Conservation (phyloP, 345 rosid species). For the Pistacia atlantica region DNA sequence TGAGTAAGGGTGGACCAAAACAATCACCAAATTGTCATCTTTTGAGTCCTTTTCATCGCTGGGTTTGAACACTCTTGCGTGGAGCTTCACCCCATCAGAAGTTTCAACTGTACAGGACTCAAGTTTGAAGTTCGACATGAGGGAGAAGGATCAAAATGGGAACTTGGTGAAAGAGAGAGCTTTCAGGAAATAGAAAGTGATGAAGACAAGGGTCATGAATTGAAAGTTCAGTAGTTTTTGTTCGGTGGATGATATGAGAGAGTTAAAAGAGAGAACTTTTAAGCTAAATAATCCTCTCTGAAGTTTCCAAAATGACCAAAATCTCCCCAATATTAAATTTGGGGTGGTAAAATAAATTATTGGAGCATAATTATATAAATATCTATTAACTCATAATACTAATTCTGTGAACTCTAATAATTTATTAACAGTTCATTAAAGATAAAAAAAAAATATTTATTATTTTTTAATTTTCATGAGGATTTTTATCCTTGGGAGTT, state of each 20-base stretch:
- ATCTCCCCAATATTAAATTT: no score
- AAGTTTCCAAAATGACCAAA: no score
- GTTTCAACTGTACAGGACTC: constrained; percentile 62
- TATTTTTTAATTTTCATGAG: no score
- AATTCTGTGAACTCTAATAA: no score
- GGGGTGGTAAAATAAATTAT: no score
- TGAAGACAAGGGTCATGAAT: no score
- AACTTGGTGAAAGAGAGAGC: background rate
- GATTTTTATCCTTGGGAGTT: no score
- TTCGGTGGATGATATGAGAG: background rate
- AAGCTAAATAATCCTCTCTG: no score
- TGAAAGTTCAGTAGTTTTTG: background rate
- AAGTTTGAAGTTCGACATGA: constrained; percentile 42
- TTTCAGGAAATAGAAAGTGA: background rate
- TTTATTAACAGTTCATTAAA: no score
- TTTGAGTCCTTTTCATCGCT: constrained; percentile 28
- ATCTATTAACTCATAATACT: no score
- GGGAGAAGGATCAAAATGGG: background rate
- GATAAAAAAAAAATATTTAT: no score
- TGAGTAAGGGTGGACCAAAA: constrained; percentile 89
- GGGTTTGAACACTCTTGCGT: constrained; percentile 66
- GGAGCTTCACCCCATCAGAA: constrained; percentile 53
- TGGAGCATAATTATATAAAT: no score
- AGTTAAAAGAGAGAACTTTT: background rate
- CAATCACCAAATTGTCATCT: constrained; percentile 47